Evolutionary conservation across 2,329 filamentous ascomycete genomes (phyloP), one percentile per base, ranked within the genome.

Genomic region (Hypoxylon sp.): DNA sequence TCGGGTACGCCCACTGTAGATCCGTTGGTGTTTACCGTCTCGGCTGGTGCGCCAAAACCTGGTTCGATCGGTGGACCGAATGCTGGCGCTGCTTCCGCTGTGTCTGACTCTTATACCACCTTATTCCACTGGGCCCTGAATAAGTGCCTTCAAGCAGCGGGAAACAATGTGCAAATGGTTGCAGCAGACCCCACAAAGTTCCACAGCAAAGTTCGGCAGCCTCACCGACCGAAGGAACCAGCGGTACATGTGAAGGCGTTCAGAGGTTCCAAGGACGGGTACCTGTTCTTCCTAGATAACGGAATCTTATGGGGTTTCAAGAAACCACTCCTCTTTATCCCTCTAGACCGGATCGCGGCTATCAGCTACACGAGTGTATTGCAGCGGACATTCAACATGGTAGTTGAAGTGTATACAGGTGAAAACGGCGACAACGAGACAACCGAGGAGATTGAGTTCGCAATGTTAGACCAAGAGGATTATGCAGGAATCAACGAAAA

Each of bases 281-380:
- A 86, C 71, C 81, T 92, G 0, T 92, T 91, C 75, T 91, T 92
- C 75, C 80, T 92, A 14, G 85, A 88, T 33, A 88, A 84, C 26
- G 90, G 90, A 13, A 91, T 92, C 59, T 77, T 92, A 6, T 92
- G 89, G 88, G 89, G 84, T 0, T 92, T 90, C 82, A 91, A 91
- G 79, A 92, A 92, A 78, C 90, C 90, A 0, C 77, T 92, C 1
- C 79, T 90, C 22, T 91, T 91, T 72, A 81, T 92, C 4, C 88
- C 89, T 3, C 83, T 91, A 17, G 84, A 87, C 58, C 83, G 85
- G 11, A 88, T 92, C 55, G 82, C 83, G 0, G 88, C 88, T 1
- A 82, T 91, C n/a, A 90, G 88, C 74, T 92, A 91, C 76, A 91
- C 89, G 4, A 91, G 82, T 65, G 88, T 92, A 26, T 80, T 92